A percentile compares a stretch with the other conserved stretches of the same genome.
These are phyloP conservation scores for Arthrobotrys iridis DNA, from an alignment of 2,329 filamentous ascomycete genomes.

Conservation along the genomic window DNA sequence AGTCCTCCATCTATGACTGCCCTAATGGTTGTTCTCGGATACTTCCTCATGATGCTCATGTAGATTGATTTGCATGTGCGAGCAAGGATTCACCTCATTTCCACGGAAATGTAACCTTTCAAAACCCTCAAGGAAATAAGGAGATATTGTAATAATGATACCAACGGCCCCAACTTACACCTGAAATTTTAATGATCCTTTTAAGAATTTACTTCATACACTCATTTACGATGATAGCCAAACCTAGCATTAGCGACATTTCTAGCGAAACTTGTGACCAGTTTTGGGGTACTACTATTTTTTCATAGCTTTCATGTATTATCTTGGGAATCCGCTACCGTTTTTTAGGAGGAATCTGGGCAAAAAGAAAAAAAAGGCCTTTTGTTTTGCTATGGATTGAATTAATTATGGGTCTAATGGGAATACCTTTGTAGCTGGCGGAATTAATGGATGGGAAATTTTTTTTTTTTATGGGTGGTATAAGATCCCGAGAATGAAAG, in stretches of 20 bases:
- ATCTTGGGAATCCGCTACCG: slow-evolving; percentile 28
- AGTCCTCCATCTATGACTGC: slow-evolving; percentile 26
- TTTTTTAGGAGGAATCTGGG: slow-evolving; percentile 17
- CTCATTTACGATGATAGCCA: slow-evolving; percentile 41
- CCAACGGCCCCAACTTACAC: slow-evolving; percentile 28
- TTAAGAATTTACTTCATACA: slow-evolving; percentile 40
- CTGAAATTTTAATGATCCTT: slow-evolving; percentile 43
- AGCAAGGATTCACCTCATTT: background rate
- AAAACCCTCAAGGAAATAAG: slow-evolving; percentile 9
- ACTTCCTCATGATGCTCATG: slow-evolving; percentile 37
- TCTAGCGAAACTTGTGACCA: slow-evolving; percentile 50
- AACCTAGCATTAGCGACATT: slow-evolving; percentile 31
- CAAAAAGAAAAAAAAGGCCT: background rate
- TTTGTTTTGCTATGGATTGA: slow-evolving; percentile 15
- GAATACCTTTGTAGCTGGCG: background rate
- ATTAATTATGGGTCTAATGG: slow-evolving; percentile 40
- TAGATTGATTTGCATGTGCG: slow-evolving; percentile 18
- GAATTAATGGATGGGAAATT: slow-evolving; percentile 17
- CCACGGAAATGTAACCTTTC: background rate
- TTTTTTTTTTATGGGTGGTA: slow-evolving; percentile 3
- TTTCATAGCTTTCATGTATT: slow-evolving; percentile 37
- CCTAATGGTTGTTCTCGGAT: slow-evolving; percentile 25
- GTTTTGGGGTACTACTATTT: slow-evolving; percentile 18
- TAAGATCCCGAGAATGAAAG: slow-evolving; percentile 1
- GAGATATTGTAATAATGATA: slow-evolving; percentile 51